These are phyloP conservation scores for Lasiodiplodia theobromae DNA, from an alignment of 2,329 filamentous ascomycete species.

Conservation along the genomic window DNA sequence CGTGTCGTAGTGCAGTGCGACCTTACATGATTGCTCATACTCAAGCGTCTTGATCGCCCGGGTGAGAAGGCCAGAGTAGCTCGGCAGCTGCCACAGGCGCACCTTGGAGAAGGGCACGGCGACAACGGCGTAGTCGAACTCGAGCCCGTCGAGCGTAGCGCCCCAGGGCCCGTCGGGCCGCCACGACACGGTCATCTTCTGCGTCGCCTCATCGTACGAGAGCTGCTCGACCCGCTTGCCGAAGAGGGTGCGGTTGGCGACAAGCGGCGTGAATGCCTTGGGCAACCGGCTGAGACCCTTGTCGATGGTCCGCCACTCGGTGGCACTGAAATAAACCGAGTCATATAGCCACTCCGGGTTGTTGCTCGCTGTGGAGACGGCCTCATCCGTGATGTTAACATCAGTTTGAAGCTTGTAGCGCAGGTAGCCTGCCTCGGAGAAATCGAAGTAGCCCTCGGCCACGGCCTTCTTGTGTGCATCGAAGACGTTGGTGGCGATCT, in stretches of 20 bases:
- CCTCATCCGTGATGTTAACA: slow-evolving; percentile 63
- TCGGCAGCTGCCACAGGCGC: slow-evolving; percentile 66
- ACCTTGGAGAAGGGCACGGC: slow-evolving; percentile 70
- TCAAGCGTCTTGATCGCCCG: slow-evolving; percentile 59
- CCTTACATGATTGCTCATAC: slow-evolving; percentile 61
- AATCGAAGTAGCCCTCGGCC: slow-evolving; percentile 65
- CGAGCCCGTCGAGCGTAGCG: slow-evolving; percentile 53
- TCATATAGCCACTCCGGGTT: slow-evolving; percentile 64
- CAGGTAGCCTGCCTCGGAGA: slow-evolving; percentile 70
- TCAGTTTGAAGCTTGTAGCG: slow-evolving; percentile 63
- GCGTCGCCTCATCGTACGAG: slow-evolving; percentile 57
- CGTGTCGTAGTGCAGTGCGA: slow-evolving; percentile 72
- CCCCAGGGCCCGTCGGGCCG: slow-evolving; percentile 55
- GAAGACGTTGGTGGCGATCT: slow-evolving; percentile 55
- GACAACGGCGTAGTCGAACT: slow-evolving; percentile 73
- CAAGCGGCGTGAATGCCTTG: slow-evolving; percentile 66
- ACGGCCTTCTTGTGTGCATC: slow-evolving; percentile 62
- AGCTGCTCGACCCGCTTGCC: slow-evolving; percentile 65
- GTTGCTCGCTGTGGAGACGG: slow-evolving; percentile 52
- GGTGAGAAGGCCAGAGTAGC: slow-evolving; percentile 58
- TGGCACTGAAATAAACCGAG: slow-evolving; percentile 65
- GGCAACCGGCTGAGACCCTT: slow-evolving; percentile 67
- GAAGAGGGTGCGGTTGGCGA: slow-evolving; percentile 64
- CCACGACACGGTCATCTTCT: slow-evolving; percentile 67
- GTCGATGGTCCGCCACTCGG: slow-evolving; percentile 70